Base-by-base conservation (phyloP, 2,329 filamentous ascomycete genomes). In the Hypoxylon sp. region DNA sequence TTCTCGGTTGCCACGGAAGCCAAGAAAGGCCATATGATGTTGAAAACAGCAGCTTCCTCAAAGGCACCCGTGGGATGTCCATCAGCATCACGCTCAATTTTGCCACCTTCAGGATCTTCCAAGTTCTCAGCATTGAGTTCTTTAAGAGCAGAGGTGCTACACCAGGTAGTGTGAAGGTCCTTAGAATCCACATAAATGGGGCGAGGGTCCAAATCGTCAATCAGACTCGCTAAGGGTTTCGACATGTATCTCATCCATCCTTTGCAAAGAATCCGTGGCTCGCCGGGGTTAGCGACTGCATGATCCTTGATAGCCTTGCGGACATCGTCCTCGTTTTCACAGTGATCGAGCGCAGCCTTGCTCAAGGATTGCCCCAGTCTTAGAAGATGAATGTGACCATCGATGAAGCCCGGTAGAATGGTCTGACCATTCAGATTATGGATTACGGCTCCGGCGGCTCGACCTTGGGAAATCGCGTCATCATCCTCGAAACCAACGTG, bases 141-240 rank as follows among this genome's bases (percentile, higher is more conserved):
- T 46, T 78, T 68, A 5, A 88, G 73, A 0, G 83, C 86, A 1
- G 83, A 80, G 6, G 79, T 82, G 69, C 84, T 88, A 74, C 85
- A 87, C 86, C 86, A 88, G 1, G 83, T 82, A 0, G 84, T 86
- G 72, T 88, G 86, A 68, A 88, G 75, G 59, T 87, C 86, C 69
- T 87, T 87, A 2, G 84, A 83, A 64, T 88, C 85, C 61, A 88
- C 81, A 60, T 85, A 87, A 28, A 88, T 87, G 1, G 86, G 86
- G 41, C 86, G 76, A 1, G 82, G 77, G 61, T 87, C 86, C 13
- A 88, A 72, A 67, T 85, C 85, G 64, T 88, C 86, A 1, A 88
- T 75, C 79, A 82, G 80, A 41, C 71, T 79, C 0, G 84, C 82
- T 25, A 83, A 79, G 0, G 86, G 85, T 11, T 82, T 79, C 1